Evolutionary conservation across 768 basidiomycete species (phyloP), one percentile per base, ranked within the genome.

Genomic region (Kwoniella botswanensis): DNA sequence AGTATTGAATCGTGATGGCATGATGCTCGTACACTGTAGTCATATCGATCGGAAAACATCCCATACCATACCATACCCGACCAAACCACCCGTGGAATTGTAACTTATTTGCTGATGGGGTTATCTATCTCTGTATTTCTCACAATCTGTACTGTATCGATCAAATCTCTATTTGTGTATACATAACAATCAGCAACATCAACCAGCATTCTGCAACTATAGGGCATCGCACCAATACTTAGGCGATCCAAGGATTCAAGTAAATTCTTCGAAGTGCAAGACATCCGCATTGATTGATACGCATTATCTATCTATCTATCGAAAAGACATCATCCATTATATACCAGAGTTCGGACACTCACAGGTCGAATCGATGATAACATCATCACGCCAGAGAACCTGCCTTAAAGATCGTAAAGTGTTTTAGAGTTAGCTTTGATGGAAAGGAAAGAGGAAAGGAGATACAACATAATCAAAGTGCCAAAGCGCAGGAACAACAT

Each of bases 401-500:
- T 35, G 35, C 35, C 35, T 35, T 35, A 13, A 50, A 50, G 46
- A 50, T 50, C 12, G 13, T 10, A 50, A 50, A 15, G 4, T 18
- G 46, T 4, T 6, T 4, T 50, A 50, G 18, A 4, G 12, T 3
- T 50, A 18, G 44, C 18, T 50, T 4, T 18, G 6, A 3, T 12
- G 24, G 21, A 13, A 12, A 11, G 54, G 21, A 55, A 24, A 55
- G n/a, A 12, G n/a, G n/a, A n/a, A 18, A 18, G 21, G 24, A 55
- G 3, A 26, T 26, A 2, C 3, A n/a, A 24, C 11, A 11, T n/a
- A 11, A 24, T 12, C n/a, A 55, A 26, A n/a, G 15, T 3, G 57
- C 42, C 57, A 29, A 41, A 59, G 57, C 57, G 57, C 57, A 59
- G 57, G 57, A 65, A 53, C 64, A 55, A 65, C 7, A n/a, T 44